Conservation (phyloP, 2,329 filamentous ascomycete genomes). For the Colletotrichum australisinense region DNA sequence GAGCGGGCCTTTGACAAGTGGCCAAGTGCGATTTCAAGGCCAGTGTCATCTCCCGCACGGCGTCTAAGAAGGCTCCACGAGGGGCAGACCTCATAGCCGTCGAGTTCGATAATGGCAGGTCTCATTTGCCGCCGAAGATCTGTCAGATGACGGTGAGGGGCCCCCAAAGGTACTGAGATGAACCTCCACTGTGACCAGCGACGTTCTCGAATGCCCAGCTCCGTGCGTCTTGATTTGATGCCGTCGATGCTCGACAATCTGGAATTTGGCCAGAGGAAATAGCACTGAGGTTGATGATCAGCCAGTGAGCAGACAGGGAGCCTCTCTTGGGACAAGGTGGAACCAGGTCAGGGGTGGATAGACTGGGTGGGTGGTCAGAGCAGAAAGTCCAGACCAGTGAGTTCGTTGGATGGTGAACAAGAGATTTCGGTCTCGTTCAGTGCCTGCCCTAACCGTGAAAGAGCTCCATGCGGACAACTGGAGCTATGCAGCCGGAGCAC, state of each 20-base stretch:
- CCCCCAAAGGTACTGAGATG: not conserved
- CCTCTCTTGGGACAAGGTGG: slow-evolving; percentile 23
- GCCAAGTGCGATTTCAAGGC: slow-evolving; percentile 27
- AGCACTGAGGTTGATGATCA: slow-evolving; percentile 18
- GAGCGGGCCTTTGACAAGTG: slow-evolving; percentile 27
- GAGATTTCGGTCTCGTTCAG: not conserved
- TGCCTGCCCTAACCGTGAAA: not conserved
- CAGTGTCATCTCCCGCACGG: slow-evolving; percentile 25
- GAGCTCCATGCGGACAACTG: slow-evolving; percentile 5
- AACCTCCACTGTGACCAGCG: slow-evolving; percentile 11
- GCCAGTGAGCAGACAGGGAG: slow-evolving; percentile 26
- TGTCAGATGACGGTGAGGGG: slow-evolving; percentile 23
- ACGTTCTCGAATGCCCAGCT: slow-evolving; percentile 8
- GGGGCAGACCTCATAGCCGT: slow-evolving; percentile 1
- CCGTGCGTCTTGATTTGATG: slow-evolving; percentile 17
- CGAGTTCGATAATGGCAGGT: not conserved
- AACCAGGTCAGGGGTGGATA: slow-evolving; percentile 29
- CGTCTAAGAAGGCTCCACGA: slow-evolving; percentile 19
- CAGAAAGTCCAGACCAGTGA: slow-evolving; percentile 19
- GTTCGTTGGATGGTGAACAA: not conserved
- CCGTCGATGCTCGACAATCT: slow-evolving; percentile 25
- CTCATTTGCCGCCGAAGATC: slow-evolving; percentile 30
- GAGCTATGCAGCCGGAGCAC: not conserved
- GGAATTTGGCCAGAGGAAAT: slow-evolving; percentile 18
- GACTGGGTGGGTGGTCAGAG: slow-evolving; percentile 28